Evolutionary conservation across 2,329 filamentous ascomycete species (phyloP).

Genomic region (Aphanocladium album): DNA sequence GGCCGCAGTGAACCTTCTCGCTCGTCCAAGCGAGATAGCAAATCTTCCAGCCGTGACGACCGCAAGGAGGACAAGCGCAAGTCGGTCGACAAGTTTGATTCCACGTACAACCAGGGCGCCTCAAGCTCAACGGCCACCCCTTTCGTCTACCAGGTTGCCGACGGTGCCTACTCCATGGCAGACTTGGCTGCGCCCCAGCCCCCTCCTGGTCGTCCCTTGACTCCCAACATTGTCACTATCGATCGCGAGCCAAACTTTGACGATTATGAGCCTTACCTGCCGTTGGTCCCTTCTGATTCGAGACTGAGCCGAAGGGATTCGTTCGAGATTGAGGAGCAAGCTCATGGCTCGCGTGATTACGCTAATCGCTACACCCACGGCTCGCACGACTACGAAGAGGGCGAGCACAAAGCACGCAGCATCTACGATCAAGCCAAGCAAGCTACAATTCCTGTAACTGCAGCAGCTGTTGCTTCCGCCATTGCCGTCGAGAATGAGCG

Average conservation of each 20-base stretch:
- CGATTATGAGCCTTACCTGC: slow-evolving; percentile 27
- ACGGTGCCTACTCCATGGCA: slow-evolving; percentile 48
- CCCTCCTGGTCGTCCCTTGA: slow-evolving; percentile 39
- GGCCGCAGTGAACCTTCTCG: slow-evolving; percentile 21
- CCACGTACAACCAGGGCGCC: slow-evolving; percentile 18
- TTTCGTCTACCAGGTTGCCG: slow-evolving; percentile 53
- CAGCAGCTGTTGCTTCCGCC: slow-evolving; percentile 43
- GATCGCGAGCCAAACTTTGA: slow-evolving; percentile 50
- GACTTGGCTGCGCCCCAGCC: slow-evolving; percentile 32
- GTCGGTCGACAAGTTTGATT: slow-evolving; percentile 13
- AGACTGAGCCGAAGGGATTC: slow-evolving; percentile 47
- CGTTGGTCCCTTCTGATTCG: slow-evolving; percentile 23
- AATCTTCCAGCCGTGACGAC: slow-evolving; percentile 23
- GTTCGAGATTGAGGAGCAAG: slow-evolving; percentile 37
- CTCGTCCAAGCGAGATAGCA: slow-evolving; percentile 20
- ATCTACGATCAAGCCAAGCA: slow-evolving; percentile 43
- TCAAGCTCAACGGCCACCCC: slow-evolving; percentile 43
- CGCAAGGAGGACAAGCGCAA: slow-evolving; percentile 24
- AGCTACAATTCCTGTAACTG: slow-evolving; percentile 44
- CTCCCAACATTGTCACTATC: slow-evolving; percentile 48
- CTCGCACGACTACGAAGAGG: slow-evolving; percentile 28
- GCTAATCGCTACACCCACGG: slow-evolving; percentile 19
- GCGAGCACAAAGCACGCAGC: slow-evolving; percentile 39
- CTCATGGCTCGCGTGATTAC: slow-evolving; percentile 19
- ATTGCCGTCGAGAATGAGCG: slow-evolving; percentile 38